Evolutionary conservation across 164 flowering plant genomes (phyloP).

Genomic region (Magnolia officinalis): DNA sequence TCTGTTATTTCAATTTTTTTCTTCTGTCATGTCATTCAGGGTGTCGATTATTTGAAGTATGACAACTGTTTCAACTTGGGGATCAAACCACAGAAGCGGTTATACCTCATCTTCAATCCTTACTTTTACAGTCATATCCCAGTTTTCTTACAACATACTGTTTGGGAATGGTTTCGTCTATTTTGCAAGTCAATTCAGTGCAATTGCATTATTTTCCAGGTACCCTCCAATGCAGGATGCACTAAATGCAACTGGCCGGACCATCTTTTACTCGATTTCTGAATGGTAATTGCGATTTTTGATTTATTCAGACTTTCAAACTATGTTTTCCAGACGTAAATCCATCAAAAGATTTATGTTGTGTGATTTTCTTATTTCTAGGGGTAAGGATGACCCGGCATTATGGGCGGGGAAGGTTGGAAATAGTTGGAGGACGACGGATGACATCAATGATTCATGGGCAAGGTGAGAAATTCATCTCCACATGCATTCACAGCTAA

Average conservation of each 20-base stretch:
- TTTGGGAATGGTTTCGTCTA: neutral
- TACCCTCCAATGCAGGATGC: conserved; percentile 98
- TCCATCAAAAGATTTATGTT: neutral
- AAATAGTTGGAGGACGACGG: conserved; percentile 97
- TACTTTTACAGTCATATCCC: neutral
- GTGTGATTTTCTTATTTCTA: conserved; percentile 21
- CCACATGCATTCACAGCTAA: neutral
- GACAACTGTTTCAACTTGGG: conserved; percentile 96
- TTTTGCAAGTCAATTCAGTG: conserved; percentile 7
- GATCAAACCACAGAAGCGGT: conserved; percentile 74
- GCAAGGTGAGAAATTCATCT: conserved; percentile 52
- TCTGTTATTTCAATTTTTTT: neutral
- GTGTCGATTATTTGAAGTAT: conserved; percentile 91
- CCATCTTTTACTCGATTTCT: conserved; percentile 86
- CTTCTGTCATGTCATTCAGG: conserved; percentile 37
- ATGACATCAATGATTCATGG: conserved; percentile 91
- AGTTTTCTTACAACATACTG: neutral
- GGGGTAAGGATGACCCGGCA: conserved; percentile 96
- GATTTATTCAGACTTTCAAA: neutral
- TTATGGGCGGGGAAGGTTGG: conserved; percentile 85
- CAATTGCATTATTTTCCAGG: conserved; percentile 32
- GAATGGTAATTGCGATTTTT: conserved; percentile 66
- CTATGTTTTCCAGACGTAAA: neutral
- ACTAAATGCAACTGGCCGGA: conserved; percentile 64
- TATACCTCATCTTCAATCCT: conserved; percentile 3